Evolutionary conservation across 2,329 filamentous ascomycete species (phyloP).

Genomic region (Neophaeococcomyces aloes): DNA sequence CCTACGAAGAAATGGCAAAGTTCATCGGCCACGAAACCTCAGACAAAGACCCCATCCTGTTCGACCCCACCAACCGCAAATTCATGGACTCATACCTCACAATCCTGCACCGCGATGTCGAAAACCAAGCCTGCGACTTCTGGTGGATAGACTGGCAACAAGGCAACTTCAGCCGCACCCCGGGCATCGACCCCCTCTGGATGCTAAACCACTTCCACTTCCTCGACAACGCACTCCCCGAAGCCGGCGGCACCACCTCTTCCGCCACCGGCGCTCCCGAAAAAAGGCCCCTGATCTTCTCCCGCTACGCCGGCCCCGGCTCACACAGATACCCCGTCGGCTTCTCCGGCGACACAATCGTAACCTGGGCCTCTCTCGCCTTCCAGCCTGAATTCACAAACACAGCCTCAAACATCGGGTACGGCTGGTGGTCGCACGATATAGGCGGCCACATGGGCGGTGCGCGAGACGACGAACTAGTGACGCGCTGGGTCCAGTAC

Average conservation of each 20-base stretch:
- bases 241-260: conserved; percentile 1
- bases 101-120: conserved; percentile 46
- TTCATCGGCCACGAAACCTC: conserved; percentile 43
- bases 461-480: conserved; percentile 47
- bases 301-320: conserved; percentile 52
- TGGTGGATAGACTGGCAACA: conserved; percentile 64
- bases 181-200: conserved; percentile 54
- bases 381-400: conserved; percentile 60
- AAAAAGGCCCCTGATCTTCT: conserved; percentile 45
- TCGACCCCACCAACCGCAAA: conserved; percentile 44
- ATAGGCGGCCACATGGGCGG: conserved; percentile 55
- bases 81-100: conserved; percentile 51
- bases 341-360: conserved; percentile 52
- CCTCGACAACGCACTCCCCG: conserved; percentile 35
- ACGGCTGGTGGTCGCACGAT: conserved; percentile 59
- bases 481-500: conserved; percentile 51
- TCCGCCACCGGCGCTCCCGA: conserved; percentile 27
- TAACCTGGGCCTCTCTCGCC: conserved; percentile 49
- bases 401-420: conserved; percentile 56
- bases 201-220: conserved; percentile 56
- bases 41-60: conserved; percentile 42
- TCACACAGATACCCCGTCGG: conserved; percentile 55
- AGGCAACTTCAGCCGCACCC: conserved; percentile 44
- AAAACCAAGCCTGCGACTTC: conserved; percentile 49
- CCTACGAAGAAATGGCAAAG: conserved; percentile 45